Evolutionary conservation across 805 yeast genomes (phyloP).

Genomic region (Zygosaccharomyces pseudorouxii): DNA sequence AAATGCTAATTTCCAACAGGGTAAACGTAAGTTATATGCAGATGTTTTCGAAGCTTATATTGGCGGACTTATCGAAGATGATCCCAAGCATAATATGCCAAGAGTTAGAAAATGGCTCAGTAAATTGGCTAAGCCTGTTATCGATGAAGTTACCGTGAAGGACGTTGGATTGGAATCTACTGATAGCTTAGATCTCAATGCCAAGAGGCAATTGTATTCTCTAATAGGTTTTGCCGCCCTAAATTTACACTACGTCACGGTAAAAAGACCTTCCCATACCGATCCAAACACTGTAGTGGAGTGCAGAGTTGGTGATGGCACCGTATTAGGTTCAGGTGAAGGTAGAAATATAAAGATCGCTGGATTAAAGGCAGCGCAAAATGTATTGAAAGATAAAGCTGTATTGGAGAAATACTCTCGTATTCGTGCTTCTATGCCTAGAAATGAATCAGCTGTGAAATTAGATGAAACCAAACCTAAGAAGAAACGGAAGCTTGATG

Average conservation of each 20-base stretch:
- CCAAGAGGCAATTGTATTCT: conserved; percentile 75
- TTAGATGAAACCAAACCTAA: conserved; percentile 8
- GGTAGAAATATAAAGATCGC: conserved; percentile 73
- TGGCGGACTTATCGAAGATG: conserved; percentile 72
- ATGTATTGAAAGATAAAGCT: conserved; percentile 56
- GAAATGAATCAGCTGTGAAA: conserved; percentile 33
- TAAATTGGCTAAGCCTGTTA: conserved; percentile 46
- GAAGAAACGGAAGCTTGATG: conserved; percentile 5
- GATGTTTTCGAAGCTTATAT: conserved; percentile 93
- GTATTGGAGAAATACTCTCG: conserved; percentile 60
- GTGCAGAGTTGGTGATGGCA: conserved; percentile 59
- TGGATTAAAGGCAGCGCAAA: conserved; percentile 80
- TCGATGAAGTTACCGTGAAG: conserved; percentile 24
- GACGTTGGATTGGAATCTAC: conserved; percentile 31
- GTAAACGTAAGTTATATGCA: conserved; percentile 69
- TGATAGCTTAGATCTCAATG: conserved; percentile 49
- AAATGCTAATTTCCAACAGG: conserved; percentile 38
- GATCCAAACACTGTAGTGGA: conserved; percentile 52
- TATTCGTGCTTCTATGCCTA: conserved; percentile 50
- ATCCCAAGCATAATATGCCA: conserved; percentile 40
- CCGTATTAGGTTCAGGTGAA: conserved; percentile 62
- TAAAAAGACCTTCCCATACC: conserved; percentile 34
- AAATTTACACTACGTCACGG: conserved; percentile 55
- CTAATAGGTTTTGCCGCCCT: conserved; percentile 70
- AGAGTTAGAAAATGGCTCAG: conserved; percentile 55